Evolutionary conservation across 1,284 basidiomycete species (phyloP).

Genomic region (Rhodotorula sp.): DNA sequence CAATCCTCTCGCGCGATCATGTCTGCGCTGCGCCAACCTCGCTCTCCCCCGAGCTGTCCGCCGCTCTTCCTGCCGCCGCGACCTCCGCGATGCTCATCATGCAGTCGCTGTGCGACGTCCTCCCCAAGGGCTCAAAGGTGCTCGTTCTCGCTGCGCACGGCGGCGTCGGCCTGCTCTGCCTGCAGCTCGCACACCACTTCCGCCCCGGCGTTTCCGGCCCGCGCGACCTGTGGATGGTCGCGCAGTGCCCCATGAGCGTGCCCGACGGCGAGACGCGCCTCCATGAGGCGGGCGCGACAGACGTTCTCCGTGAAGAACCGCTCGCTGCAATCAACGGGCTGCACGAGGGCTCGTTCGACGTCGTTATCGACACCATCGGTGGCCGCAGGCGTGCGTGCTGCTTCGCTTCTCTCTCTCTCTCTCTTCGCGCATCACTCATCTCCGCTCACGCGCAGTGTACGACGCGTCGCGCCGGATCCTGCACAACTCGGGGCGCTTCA

Average conservation of each 20-base stretch:
- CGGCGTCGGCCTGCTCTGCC: slow-evolving; percentile 52
- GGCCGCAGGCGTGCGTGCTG: slow-evolving; percentile 28
- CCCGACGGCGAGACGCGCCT: slow-evolving; percentile 50
- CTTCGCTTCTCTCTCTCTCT: not conserved
- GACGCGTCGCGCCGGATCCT: slow-evolving; percentile 53
- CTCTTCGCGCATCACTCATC: slow-evolving; percentile 21
- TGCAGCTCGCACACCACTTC: slow-evolving; percentile 51
- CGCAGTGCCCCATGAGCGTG: slow-evolving; percentile 50
- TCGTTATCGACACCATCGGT: slow-evolving; percentile 48
- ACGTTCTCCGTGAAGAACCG: slow-evolving; percentile 53
- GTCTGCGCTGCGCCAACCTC: slow-evolving; percentile 51
- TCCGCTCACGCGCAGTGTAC: slow-evolving; percentile 43
- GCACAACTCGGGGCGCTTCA: slow-evolving; percentile 48
- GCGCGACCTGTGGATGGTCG: slow-evolving; percentile 52
- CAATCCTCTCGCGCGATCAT: slow-evolving; percentile 49
- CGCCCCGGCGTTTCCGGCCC: slow-evolving; percentile 25
- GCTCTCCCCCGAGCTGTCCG: slow-evolving; percentile 52
- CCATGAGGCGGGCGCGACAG: slow-evolving; percentile 52
- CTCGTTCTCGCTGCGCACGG: slow-evolving; percentile 54
- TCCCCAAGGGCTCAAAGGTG: slow-evolving; percentile 51
- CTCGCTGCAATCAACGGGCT: slow-evolving; percentile 52
- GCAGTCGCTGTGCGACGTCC: slow-evolving; percentile 49
- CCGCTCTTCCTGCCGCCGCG: slow-evolving; percentile 52
- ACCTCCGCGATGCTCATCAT: slow-evolving; percentile 52
- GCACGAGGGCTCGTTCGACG: slow-evolving; percentile 53